Evolutionary conservation across 2,329 filamentous ascomycete genomes (phyloP).

Genomic region (Hymenoscyphus repandus): DNA sequence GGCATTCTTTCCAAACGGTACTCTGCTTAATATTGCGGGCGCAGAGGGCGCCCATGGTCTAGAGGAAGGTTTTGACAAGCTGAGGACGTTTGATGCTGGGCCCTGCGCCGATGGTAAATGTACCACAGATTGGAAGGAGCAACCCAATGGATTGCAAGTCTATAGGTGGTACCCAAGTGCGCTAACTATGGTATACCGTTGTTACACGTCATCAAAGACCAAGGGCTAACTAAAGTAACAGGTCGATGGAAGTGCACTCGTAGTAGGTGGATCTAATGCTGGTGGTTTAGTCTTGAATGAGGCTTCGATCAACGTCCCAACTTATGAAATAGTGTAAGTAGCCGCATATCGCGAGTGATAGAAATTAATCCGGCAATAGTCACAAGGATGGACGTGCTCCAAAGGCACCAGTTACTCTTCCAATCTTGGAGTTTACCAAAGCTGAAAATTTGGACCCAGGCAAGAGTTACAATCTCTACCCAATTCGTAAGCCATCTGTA

Average conservation of each 20-base stretch:
- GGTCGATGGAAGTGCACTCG: neutral
- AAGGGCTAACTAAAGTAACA: neutral
- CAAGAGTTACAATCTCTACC: neutral
- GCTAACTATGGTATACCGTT: neutral
- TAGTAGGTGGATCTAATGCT: neutral
- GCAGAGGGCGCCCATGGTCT: neutral
- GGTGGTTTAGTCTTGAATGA: slow-evolving; percentile 1
- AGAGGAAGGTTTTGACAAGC: neutral
- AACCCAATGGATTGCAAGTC: neutral
- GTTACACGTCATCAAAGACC: no score
- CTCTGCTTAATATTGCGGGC: neutral
- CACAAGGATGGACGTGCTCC: neutral
- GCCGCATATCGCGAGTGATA: no score
- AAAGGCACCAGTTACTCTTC: neutral
- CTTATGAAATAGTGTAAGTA: neutral
- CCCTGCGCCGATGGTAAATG: neutral
- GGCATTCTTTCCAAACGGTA: neutral
- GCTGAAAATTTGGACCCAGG: neutral
- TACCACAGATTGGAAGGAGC: neutral
- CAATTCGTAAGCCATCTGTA: neutral
- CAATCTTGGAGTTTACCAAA: neutral
- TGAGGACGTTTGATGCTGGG: neutral
- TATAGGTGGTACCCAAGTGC: neutral
- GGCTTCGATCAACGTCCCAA: slow-evolving; percentile 1
- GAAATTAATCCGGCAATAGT: neutral